Percentiles rank a stretch among this genome's conserved stretches.
phyloP scores from a whole-genome alignment of 2,329 filamentous ascomycete genomes.

The Calonectria fujianensis region DNA sequence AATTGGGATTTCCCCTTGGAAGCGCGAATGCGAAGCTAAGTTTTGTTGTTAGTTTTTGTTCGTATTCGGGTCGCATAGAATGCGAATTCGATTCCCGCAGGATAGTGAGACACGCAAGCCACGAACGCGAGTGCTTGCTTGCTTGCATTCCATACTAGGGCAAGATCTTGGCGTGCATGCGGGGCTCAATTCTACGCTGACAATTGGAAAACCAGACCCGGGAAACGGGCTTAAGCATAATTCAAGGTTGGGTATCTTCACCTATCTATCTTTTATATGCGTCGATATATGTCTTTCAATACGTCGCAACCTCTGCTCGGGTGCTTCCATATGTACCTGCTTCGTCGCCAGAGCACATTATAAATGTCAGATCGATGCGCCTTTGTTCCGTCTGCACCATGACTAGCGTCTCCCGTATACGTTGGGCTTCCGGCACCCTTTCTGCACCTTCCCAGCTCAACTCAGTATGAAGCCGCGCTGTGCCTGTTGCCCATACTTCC shows the following conservation, averaged over 20 bases:
- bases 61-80: conserved; percentile 32
- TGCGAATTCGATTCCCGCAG: conserved; percentile 31
- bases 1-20: conserved; percentile 9
- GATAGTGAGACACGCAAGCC: conserved; percentile 4
- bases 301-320: conserved; percentile 43
- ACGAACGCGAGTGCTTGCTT: not conserved
- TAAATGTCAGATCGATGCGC: conserved; percentile 47
- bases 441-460: conserved; percentile 51
- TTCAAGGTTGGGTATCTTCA: conserved; percentile 30
- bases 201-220: not conserved
- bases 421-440: conserved; percentile 46
- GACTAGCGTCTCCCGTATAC: conserved; percentile 52
- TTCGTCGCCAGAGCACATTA: conserved; percentile 49
- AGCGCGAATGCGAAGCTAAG: not conserved
- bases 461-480: conserved; percentile 34
- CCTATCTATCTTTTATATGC: not conserved
- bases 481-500: conserved; percentile 49
- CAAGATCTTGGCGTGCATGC: not conserved
- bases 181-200: not conserved
- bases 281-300: conserved; percentile 21
- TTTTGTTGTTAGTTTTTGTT: conserved; percentile 1
- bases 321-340: conserved; percentile 41
- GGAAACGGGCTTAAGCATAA: not conserved
- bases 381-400: conserved; percentile 47
- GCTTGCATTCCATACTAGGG: not conserved